These are phyloP conservation scores for Tetrapisispora nanseiensis DNA, from an alignment of 805 yeast species.

Conservation along the genomic window DNA sequence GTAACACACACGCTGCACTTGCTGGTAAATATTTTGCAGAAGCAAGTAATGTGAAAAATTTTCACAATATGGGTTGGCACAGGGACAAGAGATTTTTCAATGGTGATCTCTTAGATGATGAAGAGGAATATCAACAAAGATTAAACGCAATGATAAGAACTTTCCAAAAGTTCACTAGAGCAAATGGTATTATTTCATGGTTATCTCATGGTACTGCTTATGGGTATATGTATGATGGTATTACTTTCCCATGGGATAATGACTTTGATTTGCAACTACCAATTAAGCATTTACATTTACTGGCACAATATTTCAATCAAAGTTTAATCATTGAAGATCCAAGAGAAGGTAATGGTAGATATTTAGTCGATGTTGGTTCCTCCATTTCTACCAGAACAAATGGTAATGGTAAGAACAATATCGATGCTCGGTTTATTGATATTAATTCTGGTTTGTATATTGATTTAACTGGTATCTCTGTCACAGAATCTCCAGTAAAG, in stretches of 20 bases:
- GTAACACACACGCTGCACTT: slow-evolving; percentile 20
- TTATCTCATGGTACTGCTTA: slow-evolving; percentile 55
- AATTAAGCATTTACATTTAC: slow-evolving; percentile 33
- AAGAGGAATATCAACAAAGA: slow-evolving; percentile 17
- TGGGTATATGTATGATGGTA: slow-evolving; percentile 57
- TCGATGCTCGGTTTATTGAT: slow-evolving; percentile 65
- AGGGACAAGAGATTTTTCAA: slow-evolving; percentile 51
- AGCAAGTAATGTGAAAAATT: slow-evolving; percentile 16
- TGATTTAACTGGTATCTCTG: slow-evolving; percentile 57
- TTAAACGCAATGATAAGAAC: slow-evolving; percentile 40
- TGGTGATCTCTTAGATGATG: slow-evolving; percentile 31
- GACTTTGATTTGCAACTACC: slow-evolving; percentile 59
- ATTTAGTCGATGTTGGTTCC: slow-evolving; percentile 40
- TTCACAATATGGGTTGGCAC: slow-evolving; percentile 33
- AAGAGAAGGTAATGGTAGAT: slow-evolving; percentile 45
- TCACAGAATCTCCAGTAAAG: slow-evolving; percentile 28
- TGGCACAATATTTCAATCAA: slow-evolving; percentile 34
- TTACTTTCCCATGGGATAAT: slow-evolving; percentile 54
- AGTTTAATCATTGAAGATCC: slow-evolving; percentile 38
- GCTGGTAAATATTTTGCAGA: slow-evolving; percentile 33
- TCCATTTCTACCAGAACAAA: slow-evolving; percentile 44
- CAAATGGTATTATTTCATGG: slow-evolving; percentile 45
- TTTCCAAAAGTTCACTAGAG: slow-evolving; percentile 40
- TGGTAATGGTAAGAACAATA: slow-evolving; percentile 52
- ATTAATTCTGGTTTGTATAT: slow-evolving; percentile 60